Conservation (phyloP, 805 yeast species). For the Myxozyma mucilagina region DNA sequence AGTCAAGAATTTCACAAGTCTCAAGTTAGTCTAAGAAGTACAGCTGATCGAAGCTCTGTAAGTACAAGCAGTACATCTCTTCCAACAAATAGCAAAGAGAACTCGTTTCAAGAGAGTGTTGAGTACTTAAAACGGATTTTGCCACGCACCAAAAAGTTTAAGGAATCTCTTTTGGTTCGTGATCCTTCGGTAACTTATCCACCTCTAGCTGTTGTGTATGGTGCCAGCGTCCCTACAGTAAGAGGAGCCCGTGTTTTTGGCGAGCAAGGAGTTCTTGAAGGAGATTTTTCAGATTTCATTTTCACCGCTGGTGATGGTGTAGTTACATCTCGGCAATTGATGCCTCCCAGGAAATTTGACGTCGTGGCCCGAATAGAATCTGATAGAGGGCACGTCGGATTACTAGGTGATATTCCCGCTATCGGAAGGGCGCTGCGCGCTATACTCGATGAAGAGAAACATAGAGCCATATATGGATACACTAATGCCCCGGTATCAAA, state of each 20-base stretch:
- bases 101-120: slow-evolving; percentile 52
- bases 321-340: slow-evolving; percentile 74
- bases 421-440: slow-evolving; percentile 72
- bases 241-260: slow-evolving; percentile 72
- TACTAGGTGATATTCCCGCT: slow-evolving; percentile 70
- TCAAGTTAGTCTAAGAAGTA: background rate
- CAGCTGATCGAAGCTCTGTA: slow-evolving; percentile 1
- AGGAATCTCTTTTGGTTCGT: slow-evolving; percentile 55
- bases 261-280: slow-evolving; percentile 61
- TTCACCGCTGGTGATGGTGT: slow-evolving; percentile 96
- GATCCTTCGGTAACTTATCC: slow-evolving; percentile 59
- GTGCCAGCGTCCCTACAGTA: slow-evolving; percentile 80
- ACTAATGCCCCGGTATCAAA: background rate
- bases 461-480: background rate
- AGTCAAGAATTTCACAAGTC: too few species aligned
- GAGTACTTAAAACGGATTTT: slow-evolving; percentile 65
- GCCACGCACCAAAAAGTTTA: slow-evolving; percentile 56
- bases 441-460: slow-evolving; percentile 48
- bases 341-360: slow-evolving; percentile 80
- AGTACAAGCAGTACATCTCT: background rate
- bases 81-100: background rate
- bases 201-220: slow-evolving; percentile 80
- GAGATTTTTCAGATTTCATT: slow-evolving; percentile 71
- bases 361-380: slow-evolving; percentile 66
- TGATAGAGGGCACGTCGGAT: slow-evolving; percentile 72